These are phyloP conservation scores for Prunus davidiana DNA, from an alignment of 306 rosid species.

Conservation along the genomic window DNA sequence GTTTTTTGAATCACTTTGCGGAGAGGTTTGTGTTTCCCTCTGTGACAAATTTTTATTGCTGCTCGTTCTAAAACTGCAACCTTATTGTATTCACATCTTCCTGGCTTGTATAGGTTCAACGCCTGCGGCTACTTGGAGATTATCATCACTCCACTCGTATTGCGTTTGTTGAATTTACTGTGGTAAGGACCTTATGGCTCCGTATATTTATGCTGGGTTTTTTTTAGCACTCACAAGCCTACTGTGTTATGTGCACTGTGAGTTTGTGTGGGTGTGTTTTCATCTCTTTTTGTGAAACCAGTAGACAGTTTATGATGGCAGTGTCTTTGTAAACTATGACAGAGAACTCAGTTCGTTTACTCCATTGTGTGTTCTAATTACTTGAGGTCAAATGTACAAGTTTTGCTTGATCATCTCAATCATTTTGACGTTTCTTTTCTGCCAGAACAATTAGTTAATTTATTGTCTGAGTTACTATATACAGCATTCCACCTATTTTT, in stretches of 20 bases:
- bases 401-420: not conserved
- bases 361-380: not conserved
- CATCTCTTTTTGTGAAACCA: not conserved
- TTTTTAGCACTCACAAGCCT: constrained; percentile 6
- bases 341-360: not conserved
- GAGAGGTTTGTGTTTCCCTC: constrained; percentile 70
- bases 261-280: not conserved
- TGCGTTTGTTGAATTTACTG: constrained; percentile 81
- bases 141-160: constrained; percentile 96
- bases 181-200: constrained; percentile 48
- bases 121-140: constrained; percentile 96
- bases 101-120: constrained; percentile 63
- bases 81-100: constrained; percentile 10
- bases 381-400: not conserved
- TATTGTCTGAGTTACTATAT: not conserved
- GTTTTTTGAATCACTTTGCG: constrained; percentile 90
- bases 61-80: constrained; percentile 15
- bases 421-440: not conserved
- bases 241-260: not conserved
- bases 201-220: constrained; percentile 5
- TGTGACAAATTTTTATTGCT: constrained; percentile 1
- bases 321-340: not conserved
- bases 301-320: not conserved
- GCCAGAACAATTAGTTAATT: not conserved
- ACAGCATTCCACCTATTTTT: not conserved